Evolutionary conservation across 306 rosid genomes (phyloP).

Genomic region (Casuarina equisetifolia): DNA sequence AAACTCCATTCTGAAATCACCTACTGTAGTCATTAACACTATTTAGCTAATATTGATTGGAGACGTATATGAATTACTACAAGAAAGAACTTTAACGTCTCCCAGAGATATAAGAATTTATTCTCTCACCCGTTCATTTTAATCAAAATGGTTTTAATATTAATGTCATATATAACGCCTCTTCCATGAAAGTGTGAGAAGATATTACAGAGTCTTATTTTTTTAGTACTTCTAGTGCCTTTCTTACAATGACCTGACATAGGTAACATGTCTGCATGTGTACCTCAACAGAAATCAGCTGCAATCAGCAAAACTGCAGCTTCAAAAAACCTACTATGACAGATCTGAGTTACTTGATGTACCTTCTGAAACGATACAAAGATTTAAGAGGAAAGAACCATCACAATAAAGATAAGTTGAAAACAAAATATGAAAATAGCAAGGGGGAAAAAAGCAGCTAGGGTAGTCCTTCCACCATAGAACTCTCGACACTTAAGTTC

Average conservation of each 20-base stretch:
- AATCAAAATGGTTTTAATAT: not conserved
- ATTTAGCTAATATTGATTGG: not conserved
- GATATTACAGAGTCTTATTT: no score
- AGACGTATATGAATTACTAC: not conserved
- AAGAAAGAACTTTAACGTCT: not conserved
- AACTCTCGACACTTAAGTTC: not conserved
- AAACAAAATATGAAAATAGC: not conserved
- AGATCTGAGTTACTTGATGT: not conserved
- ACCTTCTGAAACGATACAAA: not conserved
- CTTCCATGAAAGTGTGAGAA: not conserved
- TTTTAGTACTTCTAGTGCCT: no score
- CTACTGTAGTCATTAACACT: conserved; percentile 9
- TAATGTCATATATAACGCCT: not conserved
- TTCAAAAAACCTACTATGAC: not conserved
- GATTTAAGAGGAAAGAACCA: not conserved
- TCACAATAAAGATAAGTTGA: not conserved
- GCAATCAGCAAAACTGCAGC: not conserved
- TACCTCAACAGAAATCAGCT: not conserved
- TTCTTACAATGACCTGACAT: not conserved
- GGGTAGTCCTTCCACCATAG: not conserved
- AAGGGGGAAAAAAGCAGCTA: not conserved
- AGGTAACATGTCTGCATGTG: not conserved
- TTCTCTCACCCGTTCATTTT: not conserved
- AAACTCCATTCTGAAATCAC: conserved; percentile 1
- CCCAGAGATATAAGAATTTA: not conserved